phyloP scores from a whole-genome alignment of 495 filamentous ascomycete genomes.

The Aspergillus bridgeri region DNA sequence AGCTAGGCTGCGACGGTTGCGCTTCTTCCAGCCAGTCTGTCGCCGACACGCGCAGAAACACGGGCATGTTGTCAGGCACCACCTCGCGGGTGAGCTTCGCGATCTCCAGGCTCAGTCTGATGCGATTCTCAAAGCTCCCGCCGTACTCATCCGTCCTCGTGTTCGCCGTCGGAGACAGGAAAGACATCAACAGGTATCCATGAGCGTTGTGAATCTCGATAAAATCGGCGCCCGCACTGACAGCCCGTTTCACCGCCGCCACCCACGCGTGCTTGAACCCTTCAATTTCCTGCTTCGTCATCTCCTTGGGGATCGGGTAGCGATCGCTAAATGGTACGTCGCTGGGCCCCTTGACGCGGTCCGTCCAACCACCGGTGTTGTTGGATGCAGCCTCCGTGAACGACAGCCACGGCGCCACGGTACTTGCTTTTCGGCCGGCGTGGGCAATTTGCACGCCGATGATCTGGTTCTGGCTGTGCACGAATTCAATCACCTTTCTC shows the following conservation, averaged over 20 bases:
- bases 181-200: slow-evolving; percentile 64
- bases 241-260: slow-evolving; percentile 51
- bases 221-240: slow-evolving; percentile 58
- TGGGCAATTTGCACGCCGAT: slow-evolving; percentile 75
- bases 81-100: slow-evolving; percentile 51
- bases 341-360: slow-evolving; percentile 53
- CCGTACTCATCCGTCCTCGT: slow-evolving; percentile 63
- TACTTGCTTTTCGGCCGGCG: slow-evolving; percentile 71
- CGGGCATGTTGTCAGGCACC: slow-evolving; percentile 57
- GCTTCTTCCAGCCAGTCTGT: slow-evolving; percentile 60
- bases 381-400: slow-evolving; percentile 45
- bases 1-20: slow-evolving; percentile 46
- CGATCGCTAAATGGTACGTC: slow-evolving; percentile 52
- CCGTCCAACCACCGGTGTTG: slow-evolving; percentile 18
- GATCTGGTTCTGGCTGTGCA: slow-evolving; percentile 66
- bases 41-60: slow-evolving; percentile 61
- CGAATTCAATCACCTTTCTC: slow-evolving; percentile 62
- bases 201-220: slow-evolving; percentile 59
- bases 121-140: slow-evolving; percentile 62
- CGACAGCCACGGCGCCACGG: slow-evolving; percentile 64
- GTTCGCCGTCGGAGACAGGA: slow-evolving; percentile 63
- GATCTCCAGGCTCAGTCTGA: slow-evolving; percentile 56
- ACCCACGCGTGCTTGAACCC: slow-evolving; percentile 55
- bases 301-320: slow-evolving; percentile 49
- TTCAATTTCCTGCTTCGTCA: slow-evolving; percentile 56